Evolutionary conservation across 768 basidiomycete species (phyloP), one percentile per base, ranked within the genome.

Genomic region (Cubamyces sp.): DNA sequence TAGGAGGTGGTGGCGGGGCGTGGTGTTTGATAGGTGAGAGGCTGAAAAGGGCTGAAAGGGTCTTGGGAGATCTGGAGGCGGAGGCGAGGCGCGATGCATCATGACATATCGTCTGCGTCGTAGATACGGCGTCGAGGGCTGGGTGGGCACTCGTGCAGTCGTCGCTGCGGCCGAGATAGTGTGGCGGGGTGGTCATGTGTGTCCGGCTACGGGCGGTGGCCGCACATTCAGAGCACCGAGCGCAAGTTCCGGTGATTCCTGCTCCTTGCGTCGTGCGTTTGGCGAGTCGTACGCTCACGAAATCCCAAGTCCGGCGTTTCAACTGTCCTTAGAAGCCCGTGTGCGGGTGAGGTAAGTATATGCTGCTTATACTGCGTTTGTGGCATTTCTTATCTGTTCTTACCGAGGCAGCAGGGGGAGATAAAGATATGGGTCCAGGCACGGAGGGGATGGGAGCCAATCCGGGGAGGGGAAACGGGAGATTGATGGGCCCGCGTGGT

Each of bases 401-500:
- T 48, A 41, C 40, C 39, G 37, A 19, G 23, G 23, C 18, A 5
- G 39, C 40, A 19, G 46, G 12, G 43, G 59, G 23, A 26, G 61
- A 62, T 62, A 62, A 55, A 49, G 61, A 43, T 49, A 52, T 54
- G 48, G 60, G 54, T 56, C 57, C 49, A 62, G 54, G 61, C 61
- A 39, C 47, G 47, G 16, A 21, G 47, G 16, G 26, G 34, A 11
- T 8, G 34, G 9, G 5, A 34, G 9, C 55, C 46, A 54, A 54
- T 61, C n/a, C 18, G 52, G 43, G 45, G 21, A 8, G 43, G 48
- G 37, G 46, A 50, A 34, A 43, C 41, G 57, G 21, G 8, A 21
- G 45, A 52, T 53, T 64, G 62, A 64, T 64, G 57, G 39, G 21
- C 50, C 62, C 62, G 62, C 62, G 57, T 64, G 62, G 62, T 64